Evolutionary conservation across 2,329 filamentous ascomycete genomes (phyloP).

Genomic region (Arthroderma sp.): DNA sequence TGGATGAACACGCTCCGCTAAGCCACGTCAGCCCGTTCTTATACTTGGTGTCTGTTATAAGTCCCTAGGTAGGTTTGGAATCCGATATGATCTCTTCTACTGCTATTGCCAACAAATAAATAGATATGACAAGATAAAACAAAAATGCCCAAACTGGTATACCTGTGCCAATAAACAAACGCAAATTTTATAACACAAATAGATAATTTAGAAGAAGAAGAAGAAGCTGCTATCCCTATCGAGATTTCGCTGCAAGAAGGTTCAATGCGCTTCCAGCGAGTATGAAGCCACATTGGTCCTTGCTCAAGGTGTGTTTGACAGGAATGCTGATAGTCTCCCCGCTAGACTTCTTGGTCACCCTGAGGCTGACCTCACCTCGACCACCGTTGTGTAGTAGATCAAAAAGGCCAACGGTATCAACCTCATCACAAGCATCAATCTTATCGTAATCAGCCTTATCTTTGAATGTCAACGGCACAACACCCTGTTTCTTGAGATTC

Average conservation of each 20-base stretch:
- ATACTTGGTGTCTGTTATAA: no score
- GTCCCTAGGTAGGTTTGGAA: background rate
- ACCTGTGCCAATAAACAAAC: constrained; percentile 2
- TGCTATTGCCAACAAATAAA: background rate
- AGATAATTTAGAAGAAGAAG: background rate
- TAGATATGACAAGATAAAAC: background rate
- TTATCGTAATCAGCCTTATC: constrained; percentile 79
- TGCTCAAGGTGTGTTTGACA: constrained; percentile 77
- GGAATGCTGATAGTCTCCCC: constrained; percentile 58
- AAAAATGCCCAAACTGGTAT: background rate
- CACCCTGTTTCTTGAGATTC: constrained; percentile 93
- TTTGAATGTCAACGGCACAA: constrained; percentile 84
- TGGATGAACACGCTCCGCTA: no score
- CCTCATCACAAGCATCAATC: constrained; percentile 70
- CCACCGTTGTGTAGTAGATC: constrained; percentile 69
- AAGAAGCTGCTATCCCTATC: background rate
- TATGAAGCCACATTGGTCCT: constrained; percentile 85
- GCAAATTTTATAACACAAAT: background rate
- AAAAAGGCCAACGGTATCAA: constrained; percentile 69
- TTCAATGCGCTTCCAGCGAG: constrained; percentile 90
- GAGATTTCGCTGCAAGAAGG: constrained; percentile 56
- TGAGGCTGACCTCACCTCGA: constrained; percentile 61
- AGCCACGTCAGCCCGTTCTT: no score
- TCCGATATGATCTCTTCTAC: no score
- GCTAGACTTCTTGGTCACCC: constrained; percentile 47